Evolutionary conservation across 2,329 filamentous ascomycete species (phyloP), one percentile per base, ranked within the genome.

Genomic region (Pyrenophora seminiperda): DNA sequence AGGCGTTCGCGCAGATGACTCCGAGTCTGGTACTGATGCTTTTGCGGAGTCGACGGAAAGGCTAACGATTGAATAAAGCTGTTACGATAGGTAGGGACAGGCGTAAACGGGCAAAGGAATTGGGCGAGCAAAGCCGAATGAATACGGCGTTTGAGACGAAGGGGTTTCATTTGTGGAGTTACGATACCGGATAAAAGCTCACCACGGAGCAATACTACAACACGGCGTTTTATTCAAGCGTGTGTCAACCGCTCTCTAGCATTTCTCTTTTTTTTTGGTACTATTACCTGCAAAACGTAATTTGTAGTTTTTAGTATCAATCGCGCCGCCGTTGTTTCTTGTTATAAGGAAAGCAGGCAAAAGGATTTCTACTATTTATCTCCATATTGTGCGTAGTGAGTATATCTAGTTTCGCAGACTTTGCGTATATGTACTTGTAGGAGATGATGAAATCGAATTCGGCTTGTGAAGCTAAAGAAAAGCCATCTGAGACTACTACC

Each of bases 41-140:
- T 41, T 49, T 5, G 39, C 55, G 0, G 46, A 59, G 27, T 57
- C 48, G 11, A 61, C 41, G 10, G 49, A 59, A 20, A 58, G 50
- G 37, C 30, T 43, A 40, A 42, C 17, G 13, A 41, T 54, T 18
- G 44, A 54, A 45, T 48, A 30, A 47, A 51, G 27, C 31, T 47
- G 20, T 32, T 45, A 29, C 2, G 33, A 20, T 7, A 13, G 22
- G 13, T 24, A 24, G 20, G n/a, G 24, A 10, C 24, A 9, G 38
- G 49, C 44, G 41, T 22, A 46, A 45, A n/a, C 24, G 9, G 24
- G 10, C 9, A 27, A 27, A 11, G 22, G 34, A 36, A 20, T 37
- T 31, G 27, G 41, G 43, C 20, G 30, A 14, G 10, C 10, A 45
- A 11, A 19, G 31, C 20, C 22, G 33, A 18, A 38, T 30, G 29